These are phyloP conservation scores for Apophysomyces elegans DNA, from an alignment of 371 early-diverging fungal genomes.

Conservation along the genomic window DNA sequence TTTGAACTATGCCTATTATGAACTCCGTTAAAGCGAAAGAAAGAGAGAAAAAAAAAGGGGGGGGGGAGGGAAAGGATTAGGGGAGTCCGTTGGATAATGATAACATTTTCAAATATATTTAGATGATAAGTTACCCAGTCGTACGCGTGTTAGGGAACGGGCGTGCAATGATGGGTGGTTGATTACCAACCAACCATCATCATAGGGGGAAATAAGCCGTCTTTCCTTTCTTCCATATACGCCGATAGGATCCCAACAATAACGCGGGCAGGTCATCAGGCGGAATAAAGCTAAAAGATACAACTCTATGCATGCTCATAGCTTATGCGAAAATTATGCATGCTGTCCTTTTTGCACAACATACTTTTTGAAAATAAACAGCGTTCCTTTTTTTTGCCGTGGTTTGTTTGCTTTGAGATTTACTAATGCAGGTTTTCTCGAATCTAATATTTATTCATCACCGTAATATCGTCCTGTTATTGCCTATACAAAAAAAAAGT, in stretches of 20 bases:
- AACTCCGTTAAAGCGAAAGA: not conserved
- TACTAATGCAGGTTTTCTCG: too few relatives aligned
- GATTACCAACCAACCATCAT: conserved; percentile 1
- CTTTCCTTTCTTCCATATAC: conserved; percentile 7
- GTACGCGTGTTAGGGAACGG: not conserved
- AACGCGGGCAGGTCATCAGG: not conserved
- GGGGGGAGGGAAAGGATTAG: not conserved
- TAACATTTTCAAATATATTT: not conserved
- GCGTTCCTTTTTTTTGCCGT: too few relatives aligned
- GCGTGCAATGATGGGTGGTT: not conserved
- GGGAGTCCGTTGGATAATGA: not conserved
- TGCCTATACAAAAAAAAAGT: not conserved
- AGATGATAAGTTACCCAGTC: conserved; percentile 2
- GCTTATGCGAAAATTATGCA: not conserved
- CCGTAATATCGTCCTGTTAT: not conserved
- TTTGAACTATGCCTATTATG: not conserved
- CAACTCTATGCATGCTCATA: not conserved
- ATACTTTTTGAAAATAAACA: too few relatives aligned
- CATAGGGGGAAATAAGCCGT: not conserved
- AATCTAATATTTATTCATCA: too few relatives aligned
- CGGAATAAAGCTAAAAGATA: not conserved
- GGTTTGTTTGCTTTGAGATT: too few relatives aligned
- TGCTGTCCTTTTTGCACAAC: not conserved
- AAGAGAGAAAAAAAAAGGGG: not conserved
- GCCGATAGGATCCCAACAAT: not conserved